Percentiles rank a stretch among this genome's conserved stretches.
phyloP scores from a whole-genome alignment of 192 early-diverging fungal species.

The Chytriomyces confervae region DNA sequence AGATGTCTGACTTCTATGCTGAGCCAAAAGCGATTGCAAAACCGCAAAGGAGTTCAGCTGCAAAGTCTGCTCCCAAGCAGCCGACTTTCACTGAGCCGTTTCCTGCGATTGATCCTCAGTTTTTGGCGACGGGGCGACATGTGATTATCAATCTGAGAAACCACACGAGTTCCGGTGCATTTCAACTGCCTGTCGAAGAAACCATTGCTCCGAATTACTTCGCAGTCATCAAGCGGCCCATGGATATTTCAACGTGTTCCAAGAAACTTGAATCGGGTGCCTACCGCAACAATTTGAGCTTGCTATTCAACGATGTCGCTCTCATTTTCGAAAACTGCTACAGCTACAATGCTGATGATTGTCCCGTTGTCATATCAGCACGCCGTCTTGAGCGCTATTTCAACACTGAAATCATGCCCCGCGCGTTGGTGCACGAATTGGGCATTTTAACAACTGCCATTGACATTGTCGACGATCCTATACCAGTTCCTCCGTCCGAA shows the following conservation, averaged over 20 bases:
- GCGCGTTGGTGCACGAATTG: slow-evolving; percentile 23
- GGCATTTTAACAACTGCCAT: slow-evolving; percentile 13
- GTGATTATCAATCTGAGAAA: slow-evolving; percentile 37
- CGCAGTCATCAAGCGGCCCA: slow-evolving; percentile 65
- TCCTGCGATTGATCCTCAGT: slow-evolving; percentile 44
- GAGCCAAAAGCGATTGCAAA: slow-evolving; percentile 11
- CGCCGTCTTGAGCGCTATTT: slow-evolving; percentile 41
- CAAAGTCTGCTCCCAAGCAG: slow-evolving; percentile 16
- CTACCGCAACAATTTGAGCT: slow-evolving; percentile 54
- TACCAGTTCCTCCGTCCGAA: not conserved
- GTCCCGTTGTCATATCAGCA: slow-evolving; percentile 40
- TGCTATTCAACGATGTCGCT: slow-evolving; percentile 65
- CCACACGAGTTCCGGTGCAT: slow-evolving; percentile 42
- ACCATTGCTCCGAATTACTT: slow-evolving; percentile 43
- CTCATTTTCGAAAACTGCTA: slow-evolving; percentile 77
- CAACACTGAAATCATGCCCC: slow-evolving; percentile 29
- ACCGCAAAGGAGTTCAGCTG: not conserved
- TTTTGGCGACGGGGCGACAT: slow-evolving; percentile 36
- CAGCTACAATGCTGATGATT: slow-evolving; percentile 70
- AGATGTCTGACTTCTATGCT: not conserved
- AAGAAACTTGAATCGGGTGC: slow-evolving; percentile 57
- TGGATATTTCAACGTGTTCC: slow-evolving; percentile 74
- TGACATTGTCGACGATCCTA: slow-evolving; percentile 26
- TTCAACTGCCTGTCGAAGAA: slow-evolving; percentile 48
- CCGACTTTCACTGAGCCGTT: slow-evolving; percentile 20